Evolutionary conservation across 805 yeast genomes (phyloP).

Genomic region (Candida hungchunana): DNA sequence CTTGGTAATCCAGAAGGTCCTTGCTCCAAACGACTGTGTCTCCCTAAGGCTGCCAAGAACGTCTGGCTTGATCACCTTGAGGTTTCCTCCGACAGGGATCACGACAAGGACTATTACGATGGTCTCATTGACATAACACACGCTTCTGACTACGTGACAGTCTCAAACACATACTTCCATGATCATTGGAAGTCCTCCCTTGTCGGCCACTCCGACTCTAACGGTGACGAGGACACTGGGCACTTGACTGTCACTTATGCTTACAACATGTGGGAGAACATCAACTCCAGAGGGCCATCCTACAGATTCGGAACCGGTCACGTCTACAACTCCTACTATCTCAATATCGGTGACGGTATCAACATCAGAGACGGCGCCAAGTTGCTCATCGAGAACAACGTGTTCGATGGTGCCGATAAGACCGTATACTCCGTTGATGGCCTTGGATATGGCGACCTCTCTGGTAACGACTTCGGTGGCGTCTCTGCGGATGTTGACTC

Average conservation of each 20-base stretch:
- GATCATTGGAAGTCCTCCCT: conserved; percentile 8
- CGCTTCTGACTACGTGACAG: conserved; percentile 6
- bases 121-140: conserved; percentile 6
- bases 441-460: conserved; percentile 2
- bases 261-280: conserved; percentile 5
- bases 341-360: conserved; percentile 4
- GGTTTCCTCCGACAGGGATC: conserved; percentile 4
- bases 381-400: conserved; percentile 5
- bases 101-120: conserved; percentile 8
- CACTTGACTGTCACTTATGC: conserved; percentile 7
- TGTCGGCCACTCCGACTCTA: conserved; percentile 8
- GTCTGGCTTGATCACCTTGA: conserved; percentile 9
- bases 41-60: conserved; percentile 2
- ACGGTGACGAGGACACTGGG: conserved; percentile 4
- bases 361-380: conserved; percentile 6
- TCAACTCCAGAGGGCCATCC: conserved; percentile 10
- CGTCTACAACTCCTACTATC: conserved; percentile 6
- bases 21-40: conserved; percentile 6
- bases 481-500: conserved; percentile 2
- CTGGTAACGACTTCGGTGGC: conserved; percentile 4
- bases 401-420: conserved; percentile 3
- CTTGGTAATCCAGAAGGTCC: conserved; percentile 4
- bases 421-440: conserved; percentile 8
- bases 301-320: conserved; percentile 8
- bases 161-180: conserved; percentile 7